Conservation (phyloP, 768 basidiomycete genomes). For the Pisolithus marmoratus region DNA sequence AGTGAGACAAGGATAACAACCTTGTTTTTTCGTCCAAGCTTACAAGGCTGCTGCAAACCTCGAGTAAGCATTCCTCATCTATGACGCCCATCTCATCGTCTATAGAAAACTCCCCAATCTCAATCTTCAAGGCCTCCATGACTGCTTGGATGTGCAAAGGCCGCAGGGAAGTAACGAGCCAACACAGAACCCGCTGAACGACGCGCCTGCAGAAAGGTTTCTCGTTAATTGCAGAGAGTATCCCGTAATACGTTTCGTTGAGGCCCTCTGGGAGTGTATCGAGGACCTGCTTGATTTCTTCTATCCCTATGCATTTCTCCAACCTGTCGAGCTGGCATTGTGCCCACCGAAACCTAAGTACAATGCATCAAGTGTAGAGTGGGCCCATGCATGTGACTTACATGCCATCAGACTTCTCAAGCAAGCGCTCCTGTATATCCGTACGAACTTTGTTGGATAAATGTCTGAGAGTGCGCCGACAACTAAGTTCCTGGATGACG, state of each 20-base stretch:
- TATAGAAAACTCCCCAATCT: neutral
- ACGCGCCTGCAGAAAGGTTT: neutral
- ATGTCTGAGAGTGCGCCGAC: conserved; percentile 5
- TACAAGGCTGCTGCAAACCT: conserved; percentile 13
- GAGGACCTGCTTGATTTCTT: conserved; percentile 10
- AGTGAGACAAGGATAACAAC: conserved; percentile 13
- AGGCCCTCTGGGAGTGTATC: conserved; percentile 12
- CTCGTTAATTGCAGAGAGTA: conserved; percentile 9
- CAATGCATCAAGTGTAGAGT: neutral
- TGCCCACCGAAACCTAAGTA: conserved; percentile 18
- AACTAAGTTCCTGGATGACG: conserved; percentile 9
- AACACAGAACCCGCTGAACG: conserved; percentile 8
- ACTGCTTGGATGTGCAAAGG: conserved; percentile 11
- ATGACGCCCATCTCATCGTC: conserved; percentile 6
- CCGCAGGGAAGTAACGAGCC: conserved; percentile 13
- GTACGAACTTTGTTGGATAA: conserved; percentile 4
- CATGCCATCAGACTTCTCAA: conserved; percentile 15
- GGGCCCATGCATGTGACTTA: neutral
- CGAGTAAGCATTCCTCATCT: conserved; percentile 4
- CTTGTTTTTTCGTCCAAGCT: conserved; percentile 6
- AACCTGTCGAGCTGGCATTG: conserved; percentile 16
- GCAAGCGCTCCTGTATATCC: conserved; percentile 5
- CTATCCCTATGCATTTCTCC: conserved; percentile 4
- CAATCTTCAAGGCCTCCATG: conserved; percentile 10
- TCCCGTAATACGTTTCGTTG: conserved; percentile 17